Conservation (phyloP, 1,139 yeast species). For the Yamadazyma sp. region DNA sequence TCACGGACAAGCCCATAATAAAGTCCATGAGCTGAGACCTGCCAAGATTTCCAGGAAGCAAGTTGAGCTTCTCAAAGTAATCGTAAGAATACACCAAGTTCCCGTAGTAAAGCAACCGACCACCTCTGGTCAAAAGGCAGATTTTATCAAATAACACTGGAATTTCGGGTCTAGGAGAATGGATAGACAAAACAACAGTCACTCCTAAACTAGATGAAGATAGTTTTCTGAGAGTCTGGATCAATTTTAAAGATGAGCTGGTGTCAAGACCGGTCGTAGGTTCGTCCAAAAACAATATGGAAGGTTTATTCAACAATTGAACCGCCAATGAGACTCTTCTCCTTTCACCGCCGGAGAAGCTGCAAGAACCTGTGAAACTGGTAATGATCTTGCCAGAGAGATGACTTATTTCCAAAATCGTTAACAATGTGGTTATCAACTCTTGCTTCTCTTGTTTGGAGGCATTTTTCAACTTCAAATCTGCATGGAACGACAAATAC, state of each 20-base stretch:
- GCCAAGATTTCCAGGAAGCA: constrained; percentile 18
- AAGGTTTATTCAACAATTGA: constrained; percentile 74
- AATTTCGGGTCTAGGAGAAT: constrained; percentile 84
- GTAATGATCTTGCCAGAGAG: constrained; percentile 57
- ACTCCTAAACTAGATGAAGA: constrained; percentile 52
- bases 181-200: constrained; percentile 73
- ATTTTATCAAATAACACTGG: constrained; percentile 64
- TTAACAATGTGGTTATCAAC: constrained; percentile 59
- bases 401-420: constrained; percentile 61
- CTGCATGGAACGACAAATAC: constrained; percentile 69
- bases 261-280: constrained; percentile 91
- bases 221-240: constrained; percentile 59
- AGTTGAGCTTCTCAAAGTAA: constrained; percentile 45
- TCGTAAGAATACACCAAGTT: constrained; percentile 40
- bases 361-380: constrained; percentile 11
- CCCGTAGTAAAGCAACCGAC: constrained; percentile 64
- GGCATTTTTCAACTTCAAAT: constrained; percentile 52
- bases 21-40: constrained; percentile 52
- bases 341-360: constrained; percentile 81
- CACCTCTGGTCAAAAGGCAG: constrained; percentile 66
- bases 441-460: constrained; percentile 39
- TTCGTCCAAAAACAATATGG: constrained; percentile 77
- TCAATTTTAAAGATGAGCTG: constrained; percentile 65
- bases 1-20: constrained; percentile 68
- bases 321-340: constrained; percentile 76